phyloP scores from a whole-genome alignment of 306 rosid species.

The Ormosia semicastrata region DNA sequence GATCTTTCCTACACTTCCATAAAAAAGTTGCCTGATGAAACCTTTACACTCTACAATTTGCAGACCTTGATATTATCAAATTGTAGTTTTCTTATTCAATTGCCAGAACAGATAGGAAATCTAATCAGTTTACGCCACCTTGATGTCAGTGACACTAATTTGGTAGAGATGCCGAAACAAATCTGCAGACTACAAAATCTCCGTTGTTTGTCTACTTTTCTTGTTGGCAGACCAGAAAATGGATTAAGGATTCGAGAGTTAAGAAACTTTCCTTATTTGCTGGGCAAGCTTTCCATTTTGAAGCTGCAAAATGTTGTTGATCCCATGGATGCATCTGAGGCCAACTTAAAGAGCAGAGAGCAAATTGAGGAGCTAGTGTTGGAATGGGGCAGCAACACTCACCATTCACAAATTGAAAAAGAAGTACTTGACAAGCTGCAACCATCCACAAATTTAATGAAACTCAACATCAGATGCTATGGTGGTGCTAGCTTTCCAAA shows the following conservation, averaged over 20 bases:
- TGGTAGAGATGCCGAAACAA: not conserved
- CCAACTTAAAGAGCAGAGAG: not conserved
- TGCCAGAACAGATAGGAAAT: not conserved
- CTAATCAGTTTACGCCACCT: not conserved
- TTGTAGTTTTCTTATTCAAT: not conserved
- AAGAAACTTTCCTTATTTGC: not conserved
- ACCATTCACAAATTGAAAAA: not conserved
- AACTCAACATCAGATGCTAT: not conserved
- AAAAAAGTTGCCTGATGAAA: not conserved
- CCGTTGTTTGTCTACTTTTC: not conserved
- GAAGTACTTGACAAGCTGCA: not conserved
- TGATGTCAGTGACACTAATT: not conserved
- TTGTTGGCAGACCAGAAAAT: not conserved
- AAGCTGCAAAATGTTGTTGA: slow-evolving; percentile 4
- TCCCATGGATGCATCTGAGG: not conserved
- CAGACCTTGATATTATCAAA: not conserved
- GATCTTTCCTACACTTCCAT: not conserved
- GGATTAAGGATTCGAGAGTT: not conserved
- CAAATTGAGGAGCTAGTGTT: not conserved
- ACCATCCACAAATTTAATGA: not conserved
- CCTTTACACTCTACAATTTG: slow-evolving; percentile 3
- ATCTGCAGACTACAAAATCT: not conserved
- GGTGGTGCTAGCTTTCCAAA: not conserved
- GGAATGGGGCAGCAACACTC: not conserved
- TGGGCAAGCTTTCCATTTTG: not conserved